Evolutionary conservation across 805 yeast species (phyloP), one percentile per base, ranked within the genome.

Genomic region (Metschnikowia henanensis): DNA sequence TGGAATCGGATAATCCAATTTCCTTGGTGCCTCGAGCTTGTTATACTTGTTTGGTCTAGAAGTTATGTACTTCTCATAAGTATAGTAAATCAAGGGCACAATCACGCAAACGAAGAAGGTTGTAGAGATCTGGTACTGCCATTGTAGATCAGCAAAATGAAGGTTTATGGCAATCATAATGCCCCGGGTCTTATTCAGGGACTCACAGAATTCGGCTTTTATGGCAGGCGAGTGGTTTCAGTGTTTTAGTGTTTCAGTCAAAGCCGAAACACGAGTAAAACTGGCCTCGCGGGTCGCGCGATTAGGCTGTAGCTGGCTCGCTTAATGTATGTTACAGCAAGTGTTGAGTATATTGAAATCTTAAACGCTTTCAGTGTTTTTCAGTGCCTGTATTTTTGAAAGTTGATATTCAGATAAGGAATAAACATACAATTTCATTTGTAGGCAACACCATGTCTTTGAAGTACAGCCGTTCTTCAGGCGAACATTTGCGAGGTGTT

Each of bases 1-100:
- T 2, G 95, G 95, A 23, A 81, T 67, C 3, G 81, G 75, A 16
- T 83, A 59, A 33, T 72, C 73, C 53, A 83, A 70, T 51, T 77
- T 79, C 17, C 61, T 51, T 3, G 76, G 72, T 20, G 64, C 72
- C 49, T 71, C 77, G n/a, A 70, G 52, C 45, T 63, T 66, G 48
- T 70, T 70, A 57, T 68, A 70, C 43, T 62, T 60, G 49, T 70
- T 71, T 20, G 75, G 74, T 6, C 57, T 51, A 15, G 53, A 53
- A n/a, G 73, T 58, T 37, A 70, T 56, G 49, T 69, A 71, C 52
- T 57, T 59, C 35, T 64, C 65, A 45, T 67, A 64, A 5, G 66
- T 49, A 44, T 65, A 68, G 50, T 61, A 67, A 16, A 66, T 50
- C 17, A 59, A 41, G 2, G 75, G 76, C 30, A 62, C 49, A 23